Evolutionary conservation across 495 filamentous ascomycete genomes (phyloP), one percentile per base, ranked within the genome.

Genomic region (Rhypophila decipiens): DNA sequence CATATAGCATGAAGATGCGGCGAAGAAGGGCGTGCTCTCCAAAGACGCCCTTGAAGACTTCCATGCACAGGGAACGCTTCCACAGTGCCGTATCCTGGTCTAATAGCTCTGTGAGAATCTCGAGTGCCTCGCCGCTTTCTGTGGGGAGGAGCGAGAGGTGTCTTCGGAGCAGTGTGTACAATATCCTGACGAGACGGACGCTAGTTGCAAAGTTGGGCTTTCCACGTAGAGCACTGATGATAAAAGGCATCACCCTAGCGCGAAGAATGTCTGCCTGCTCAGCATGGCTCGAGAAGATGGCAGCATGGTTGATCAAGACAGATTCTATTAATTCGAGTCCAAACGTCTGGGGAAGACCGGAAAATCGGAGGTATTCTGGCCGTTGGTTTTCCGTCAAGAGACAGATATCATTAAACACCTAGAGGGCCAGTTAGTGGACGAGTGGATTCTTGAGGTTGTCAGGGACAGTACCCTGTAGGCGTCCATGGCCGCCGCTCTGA

Each of bases 311-410:
- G 3, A 83, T 77, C 37, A 98, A 64, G 27, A 95, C 78, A 4
- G 87, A 90, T 68, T 95, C 91, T 52, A 97, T 88, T 24, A 97
- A 72, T 58, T 97, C 93, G 2, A 98, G 68, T 17, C 88, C 87
- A 52, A 94, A 90, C 1, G 83, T 83, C 40, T 87, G 82, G 1
- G 87, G 80, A 12, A 96, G 74, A 4, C 79, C 76, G 27, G 83
- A 83, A 48, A 87, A 84, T 34, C 80, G 78, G 18, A 97, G 72
- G 52, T 88, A 94, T 44, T 87, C 77, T 5, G 90, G 78, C 41
- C 82, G 81, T 50, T 90, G 86, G 35, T 83, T 85, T 60, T 96
- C 91, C 0, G 87, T 86, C 36, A 95, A 68, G 41, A 91, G 77
- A 56, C 91, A 96, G 10, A 98, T 77, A 58, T 98, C 93, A 58